Base-by-base conservation (phyloP, 257 asterid species). In the Anisodus tanguticus region DNA sequence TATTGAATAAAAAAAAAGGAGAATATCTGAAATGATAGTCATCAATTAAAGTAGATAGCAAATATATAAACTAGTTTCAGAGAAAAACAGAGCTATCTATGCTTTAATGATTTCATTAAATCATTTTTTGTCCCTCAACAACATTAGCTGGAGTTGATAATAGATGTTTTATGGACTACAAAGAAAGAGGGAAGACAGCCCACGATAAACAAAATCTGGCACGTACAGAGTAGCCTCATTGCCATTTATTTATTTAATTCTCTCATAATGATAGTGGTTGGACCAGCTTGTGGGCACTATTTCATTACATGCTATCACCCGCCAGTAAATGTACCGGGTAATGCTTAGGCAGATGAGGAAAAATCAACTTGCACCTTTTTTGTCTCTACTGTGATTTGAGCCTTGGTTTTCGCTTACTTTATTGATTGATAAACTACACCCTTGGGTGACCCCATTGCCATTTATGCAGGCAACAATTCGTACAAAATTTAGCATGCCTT, bases 101-200 rank as follows among this genome's bases (percentile, higher is more conserved):
- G 60, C 60, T 26, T 69, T 49, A 26, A 74, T 74, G 81, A 74
- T 74, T 74, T 22, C 81, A 49, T 53, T 35, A 53, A 74, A 74
- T 13, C 41, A 49, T 22, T 74, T 47, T 49, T 74, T 62, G 4
- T 49, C 62, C 62, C 81, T 74, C 62, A 66, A 49, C 58, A 45
- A 71, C 81, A 49, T 74, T 74, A 74, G 45, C 62, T 72, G 59
- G 39, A 72, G 0, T n/a, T 45, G 58, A 72, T 19, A 72, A 49
- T 49, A 74, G 45, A 74, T 49, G 17, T 74, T 57, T 22, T 22
- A 49, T 19, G 81, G 81, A 15, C 81, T 22, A 74, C 0, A 72
- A 47, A 74, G 60, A 49, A 74, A 22, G 43, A 74, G 45, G 80
- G 62, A 11, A 22, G 62, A 74, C 60, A 74, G 11, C 43, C 80